Evolutionary conservation across 2,329 filamentous ascomycete genomes (phyloP), one percentile per base, ranked within the genome.

Genomic region (Xylaria sp.): DNA sequence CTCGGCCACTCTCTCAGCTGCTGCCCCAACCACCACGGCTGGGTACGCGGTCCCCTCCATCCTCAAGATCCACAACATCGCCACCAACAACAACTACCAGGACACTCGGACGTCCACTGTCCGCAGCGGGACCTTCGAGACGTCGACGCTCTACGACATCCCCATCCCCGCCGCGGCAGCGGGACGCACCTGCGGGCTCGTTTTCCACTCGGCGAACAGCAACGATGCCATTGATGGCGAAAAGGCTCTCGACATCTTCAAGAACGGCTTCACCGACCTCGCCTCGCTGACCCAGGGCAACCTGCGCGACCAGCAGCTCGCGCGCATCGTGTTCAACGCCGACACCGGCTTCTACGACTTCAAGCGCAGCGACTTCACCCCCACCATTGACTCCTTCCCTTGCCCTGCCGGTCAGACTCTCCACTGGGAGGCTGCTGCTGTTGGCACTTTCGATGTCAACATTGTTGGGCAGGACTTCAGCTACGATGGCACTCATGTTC

Each of bases 111-210:
- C 69, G 2, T 32, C 56, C 30, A 75, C 74, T 0, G 12, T 72
- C n/a, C 74, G 74, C 66, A 65, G 41, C 43, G 70, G 66, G 13
- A 41, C 2, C 56, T 20, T 23, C 39, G 74, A 76, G 65, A 75
- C 71, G 4, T 73, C 72, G 36, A 76, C 74, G 0, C 72, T 76
- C 2, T 76, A 75, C 64, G 65, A 74, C 20, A 75, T 77, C 68
- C 71, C 74, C 9, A 72, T 76, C 67, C 74, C 74, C 3, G 67
- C 60, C 4, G 32, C 53, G 0, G 65, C 70, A 2, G 66, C 68
- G 1, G 74, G 75, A 20, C 70, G 68, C 50, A 77, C 74, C 39
- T 77, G 75, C 66, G 43, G 64, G 5, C 67, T 77, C 18, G 69
- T 75, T 9, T 71, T 76, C 72, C 66, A 34, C 36, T 69, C 75